Conservation (phyloP, 2,329 filamentous ascomycete genomes). For the Nigrospora osmanthi region DNA sequence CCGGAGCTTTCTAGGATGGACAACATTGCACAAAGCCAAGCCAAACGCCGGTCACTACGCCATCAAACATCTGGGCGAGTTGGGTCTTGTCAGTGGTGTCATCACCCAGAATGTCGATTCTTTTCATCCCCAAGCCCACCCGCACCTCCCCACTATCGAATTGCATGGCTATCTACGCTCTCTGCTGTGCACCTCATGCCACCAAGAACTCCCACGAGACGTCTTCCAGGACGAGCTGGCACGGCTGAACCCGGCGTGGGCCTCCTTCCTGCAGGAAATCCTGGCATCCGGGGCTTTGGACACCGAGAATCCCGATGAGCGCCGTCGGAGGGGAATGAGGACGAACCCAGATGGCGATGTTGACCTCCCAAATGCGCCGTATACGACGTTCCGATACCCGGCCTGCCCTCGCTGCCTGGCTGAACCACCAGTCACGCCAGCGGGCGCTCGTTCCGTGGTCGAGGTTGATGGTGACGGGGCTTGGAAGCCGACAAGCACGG, state of each 20-base stretch:
- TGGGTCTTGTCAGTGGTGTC: slow-evolving; percentile 68
- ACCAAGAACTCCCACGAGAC: slow-evolving; percentile 60
- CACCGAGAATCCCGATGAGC: slow-evolving; percentile 67
- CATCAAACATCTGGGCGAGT: slow-evolving; percentile 59
- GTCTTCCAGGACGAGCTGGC: slow-evolving; percentile 71
- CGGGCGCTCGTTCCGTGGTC: slow-evolving; percentile 51
- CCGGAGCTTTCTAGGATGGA: slow-evolving; percentile 87
- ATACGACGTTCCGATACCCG: slow-evolving; percentile 85
- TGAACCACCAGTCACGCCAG: slow-evolving; percentile 46
- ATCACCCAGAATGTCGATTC: slow-evolving; percentile 98
- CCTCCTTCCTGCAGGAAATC: slow-evolving; percentile 64
- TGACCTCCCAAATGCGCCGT: slow-evolving; percentile 78
- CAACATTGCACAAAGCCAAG: slow-evolving; percentile 65
- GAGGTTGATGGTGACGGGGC: slow-evolving; percentile 74
- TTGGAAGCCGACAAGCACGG: slow-evolving; percentile 57
- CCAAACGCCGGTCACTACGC: slow-evolving; percentile 78
- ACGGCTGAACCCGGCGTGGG: slow-evolving; percentile 80
- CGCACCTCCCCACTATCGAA: slow-evolving; percentile 67
- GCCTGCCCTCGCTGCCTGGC: slow-evolving; percentile 74
- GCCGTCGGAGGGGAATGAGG: slow-evolving; percentile 61
- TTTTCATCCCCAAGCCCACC: slow-evolving; percentile 76
- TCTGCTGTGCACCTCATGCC: slow-evolving; percentile 74
- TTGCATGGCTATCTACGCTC: slow-evolving; percentile 85
- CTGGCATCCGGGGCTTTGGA: slow-evolving; percentile 67
- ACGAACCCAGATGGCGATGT: slow-evolving; percentile 94